phyloP scores from a whole-genome alignment of 1,139 yeast species.

The Yamadazyma diddensiae region DNA sequence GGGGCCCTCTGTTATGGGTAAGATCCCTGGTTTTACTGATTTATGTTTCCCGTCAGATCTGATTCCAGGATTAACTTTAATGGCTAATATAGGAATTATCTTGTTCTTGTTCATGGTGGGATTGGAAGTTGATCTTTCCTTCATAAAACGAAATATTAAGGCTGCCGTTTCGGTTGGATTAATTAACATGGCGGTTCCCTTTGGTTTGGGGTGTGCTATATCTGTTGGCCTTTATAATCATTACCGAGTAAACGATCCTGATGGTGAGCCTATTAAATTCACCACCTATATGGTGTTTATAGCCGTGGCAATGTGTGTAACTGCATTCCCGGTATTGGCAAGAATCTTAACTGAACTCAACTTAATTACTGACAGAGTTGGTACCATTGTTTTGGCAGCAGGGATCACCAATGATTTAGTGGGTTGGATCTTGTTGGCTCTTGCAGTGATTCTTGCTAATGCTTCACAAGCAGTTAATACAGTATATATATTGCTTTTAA shows the following conservation, averaged over 20 bases:
- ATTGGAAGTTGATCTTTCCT: slow-evolving; percentile 67
- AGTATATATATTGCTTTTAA: slow-evolving; percentile 62
- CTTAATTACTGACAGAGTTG: slow-evolving; percentile 68
- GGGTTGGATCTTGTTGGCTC: slow-evolving; percentile 80
- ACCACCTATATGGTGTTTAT: slow-evolving; percentile 76
- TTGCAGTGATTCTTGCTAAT: slow-evolving; percentile 72
- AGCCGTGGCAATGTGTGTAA: slow-evolving; percentile 77
- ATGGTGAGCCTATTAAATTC: slow-evolving; percentile 41
- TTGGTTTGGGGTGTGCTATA: slow-evolving; percentile 72
- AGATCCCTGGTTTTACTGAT: slow-evolving; percentile 60
- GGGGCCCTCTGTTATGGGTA: slow-evolving; percentile 71
- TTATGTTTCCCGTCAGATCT: slow-evolving; percentile 63
- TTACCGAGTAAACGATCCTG: slow-evolving; percentile 35
- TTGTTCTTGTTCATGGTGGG: slow-evolving; percentile 74
- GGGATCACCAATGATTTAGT: slow-evolving; percentile 76
- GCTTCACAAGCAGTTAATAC: slow-evolving; percentile 66
- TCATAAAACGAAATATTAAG: slow-evolving; percentile 55
- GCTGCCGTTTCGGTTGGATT: slow-evolving; percentile 68
- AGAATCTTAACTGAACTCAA: slow-evolving; percentile 73
- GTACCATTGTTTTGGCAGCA: slow-evolving; percentile 76
- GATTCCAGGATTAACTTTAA: slow-evolving; percentile 59
- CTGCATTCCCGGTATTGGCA: slow-evolving; percentile 82
- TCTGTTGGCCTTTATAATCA: slow-evolving; percentile 63
- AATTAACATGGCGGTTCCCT: slow-evolving; percentile 70
- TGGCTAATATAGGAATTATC: slow-evolving; percentile 72